phyloP scores from a whole-genome alignment of 208 protist species.

The Wallacemonas sp. region DNA sequence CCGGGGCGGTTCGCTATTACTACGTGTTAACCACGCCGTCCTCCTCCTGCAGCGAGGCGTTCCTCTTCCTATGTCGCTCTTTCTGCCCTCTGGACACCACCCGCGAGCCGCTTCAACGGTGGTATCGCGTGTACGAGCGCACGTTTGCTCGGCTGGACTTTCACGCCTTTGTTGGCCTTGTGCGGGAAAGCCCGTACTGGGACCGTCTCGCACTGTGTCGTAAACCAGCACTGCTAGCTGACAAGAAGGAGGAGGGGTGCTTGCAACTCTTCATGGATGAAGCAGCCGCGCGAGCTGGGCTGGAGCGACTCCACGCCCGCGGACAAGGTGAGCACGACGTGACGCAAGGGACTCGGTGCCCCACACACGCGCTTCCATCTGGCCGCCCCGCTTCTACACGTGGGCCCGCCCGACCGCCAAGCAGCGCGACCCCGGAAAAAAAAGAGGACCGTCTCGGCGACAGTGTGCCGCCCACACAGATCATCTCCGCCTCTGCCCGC shows the following conservation, averaged over 20 bases:
- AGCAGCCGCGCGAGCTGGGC: slow-evolving; percentile 28
- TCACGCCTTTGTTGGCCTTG: slow-evolving; percentile 44
- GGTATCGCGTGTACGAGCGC: slow-evolving; percentile 50
- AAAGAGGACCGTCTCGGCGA: too few species aligned
- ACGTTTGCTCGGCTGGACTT: slow-evolving; percentile 47
- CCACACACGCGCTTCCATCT: too few species aligned
- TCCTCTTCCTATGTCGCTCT: slow-evolving; percentile 49
- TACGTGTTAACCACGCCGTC: slow-evolving; percentile 48
- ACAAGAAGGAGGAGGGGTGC: background rate
- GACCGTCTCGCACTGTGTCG: background rate
- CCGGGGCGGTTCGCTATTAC: slow-evolving; percentile 32
- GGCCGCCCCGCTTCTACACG: background rate
- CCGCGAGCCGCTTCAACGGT: slow-evolving; percentile 31
- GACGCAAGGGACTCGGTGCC: slow-evolving; percentile 17
- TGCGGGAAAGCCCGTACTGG: slow-evolving; percentile 20
- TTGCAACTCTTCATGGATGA: slow-evolving; percentile 50
- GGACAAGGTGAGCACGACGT: too few species aligned
- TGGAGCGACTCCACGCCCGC: slow-evolving; percentile 20
- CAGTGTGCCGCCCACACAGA: background rate
- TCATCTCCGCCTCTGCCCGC: background rate
- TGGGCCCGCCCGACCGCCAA: background rate
- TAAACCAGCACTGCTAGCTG: background rate
- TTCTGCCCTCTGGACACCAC: slow-evolving; percentile 31
- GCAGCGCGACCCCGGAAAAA: slow-evolving; percentile 3
- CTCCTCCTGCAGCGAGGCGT: slow-evolving; percentile 47